A percentile compares a stretch with the other conserved stretches of the same genome.
phyloP scores from a whole-genome alignment of 1,139 yeast genomes.

The Yamadazyma mexicana region DNA sequence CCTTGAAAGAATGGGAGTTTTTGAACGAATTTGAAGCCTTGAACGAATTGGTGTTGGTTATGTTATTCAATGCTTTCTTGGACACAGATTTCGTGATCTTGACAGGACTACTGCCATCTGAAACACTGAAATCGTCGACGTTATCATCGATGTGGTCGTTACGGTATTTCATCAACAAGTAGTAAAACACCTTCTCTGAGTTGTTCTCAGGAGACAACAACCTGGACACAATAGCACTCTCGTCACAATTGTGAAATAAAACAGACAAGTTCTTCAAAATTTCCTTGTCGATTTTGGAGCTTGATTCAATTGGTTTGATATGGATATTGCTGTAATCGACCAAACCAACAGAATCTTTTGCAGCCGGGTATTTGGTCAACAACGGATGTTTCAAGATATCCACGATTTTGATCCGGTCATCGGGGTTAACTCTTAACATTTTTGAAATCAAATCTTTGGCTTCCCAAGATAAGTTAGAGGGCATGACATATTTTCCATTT shows the following conservation, averaged over 20 bases:
- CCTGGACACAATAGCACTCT: conserved; percentile 57
- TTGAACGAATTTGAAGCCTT: conserved; percentile 27
- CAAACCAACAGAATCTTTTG: conserved; percentile 28
- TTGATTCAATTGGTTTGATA: conserved; percentile 50
- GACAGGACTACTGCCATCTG: neutral
- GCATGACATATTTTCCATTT: conserved; percentile 84
- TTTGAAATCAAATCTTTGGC: conserved; percentile 83
- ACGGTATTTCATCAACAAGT: conserved; percentile 77
- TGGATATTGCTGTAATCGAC: conserved; percentile 30
- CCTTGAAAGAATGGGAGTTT: conserved; percentile 23
- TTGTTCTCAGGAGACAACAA: conserved; percentile 57
- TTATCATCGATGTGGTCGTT: conserved; percentile 57
- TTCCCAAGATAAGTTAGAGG: conserved; percentile 71
- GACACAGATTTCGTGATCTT: conserved; percentile 6
- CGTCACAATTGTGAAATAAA: conserved; percentile 85
- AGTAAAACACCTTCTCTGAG: conserved; percentile 89
- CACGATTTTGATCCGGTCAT: conserved; percentile 69
- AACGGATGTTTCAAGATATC: conserved; percentile 80
- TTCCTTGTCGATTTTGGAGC: conserved; percentile 71
- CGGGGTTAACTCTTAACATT: conserved; percentile 83
- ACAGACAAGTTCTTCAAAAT: conserved; percentile 84
- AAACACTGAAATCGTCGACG: conserved; percentile 19
- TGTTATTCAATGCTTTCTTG: conserved; percentile 26
- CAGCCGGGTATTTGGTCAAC: conserved; percentile 68
- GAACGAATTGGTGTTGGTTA: conserved; percentile 28